Conservation (phyloP, 768 basidiomycete species). For the Vararia minispora region DNA sequence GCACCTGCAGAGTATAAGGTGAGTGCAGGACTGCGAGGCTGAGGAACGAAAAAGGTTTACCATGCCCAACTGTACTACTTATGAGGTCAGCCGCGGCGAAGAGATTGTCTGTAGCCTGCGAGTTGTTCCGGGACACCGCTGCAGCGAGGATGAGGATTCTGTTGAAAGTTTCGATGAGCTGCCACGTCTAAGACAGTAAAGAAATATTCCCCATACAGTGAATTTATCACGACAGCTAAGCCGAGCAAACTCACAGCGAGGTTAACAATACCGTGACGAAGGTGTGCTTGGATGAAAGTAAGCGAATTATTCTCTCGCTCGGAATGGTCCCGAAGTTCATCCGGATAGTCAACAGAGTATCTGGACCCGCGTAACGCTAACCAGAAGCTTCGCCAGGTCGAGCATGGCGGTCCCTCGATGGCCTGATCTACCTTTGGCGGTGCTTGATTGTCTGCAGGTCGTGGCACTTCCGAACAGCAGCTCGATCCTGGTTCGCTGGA, state of each 20-base stretch:
- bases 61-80: slow-evolving; percentile 48
- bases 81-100: slow-evolving; percentile 81
- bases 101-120: slow-evolving; percentile 49
- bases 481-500: no score
- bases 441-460: no score
- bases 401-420: no score
- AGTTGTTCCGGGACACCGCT: slow-evolving; percentile 60
- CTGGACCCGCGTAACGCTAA: no score
- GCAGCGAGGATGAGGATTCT: slow-evolving; percentile 78
- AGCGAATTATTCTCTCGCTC: slow-evolving; percentile 48
- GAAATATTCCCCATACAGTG: slow-evolving; percentile 42
- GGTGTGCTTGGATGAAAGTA: slow-evolving; percentile 46
- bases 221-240: slow-evolving; percentile 83
- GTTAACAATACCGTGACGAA: slow-evolving; percentile 57
- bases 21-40: background rate
- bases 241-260: slow-evolving; percentile 61
- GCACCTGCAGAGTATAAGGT: slow-evolving; percentile 37
- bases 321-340: slow-evolving; percentile 7
- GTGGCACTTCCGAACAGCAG: no score
- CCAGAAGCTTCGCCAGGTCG: no score
- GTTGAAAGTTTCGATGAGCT: slow-evolving; percentile 3
- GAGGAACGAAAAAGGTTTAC: slow-evolving; percentile 26
- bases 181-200: background rate
- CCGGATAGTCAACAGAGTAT: slow-evolving; percentile 1
- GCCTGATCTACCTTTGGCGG: no score